A percentile compares a stretch with the other conserved stretches of the same genome.
Evolutionary conservation across 2,329 filamentous ascomycete species (phyloP).

Genomic region (Scytalidium lignicola): DNA sequence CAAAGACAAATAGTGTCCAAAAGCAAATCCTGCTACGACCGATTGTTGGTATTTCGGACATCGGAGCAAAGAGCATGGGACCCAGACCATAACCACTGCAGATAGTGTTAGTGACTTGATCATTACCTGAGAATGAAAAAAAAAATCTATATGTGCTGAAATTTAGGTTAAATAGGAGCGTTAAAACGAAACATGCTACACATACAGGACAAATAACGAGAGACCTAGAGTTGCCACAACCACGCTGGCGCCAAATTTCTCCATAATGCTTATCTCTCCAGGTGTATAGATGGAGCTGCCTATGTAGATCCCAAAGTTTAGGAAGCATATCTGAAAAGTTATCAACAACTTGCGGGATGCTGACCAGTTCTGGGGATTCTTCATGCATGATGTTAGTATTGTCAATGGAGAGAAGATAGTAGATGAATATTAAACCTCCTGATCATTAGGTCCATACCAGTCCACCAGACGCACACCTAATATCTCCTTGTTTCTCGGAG

Average conservation of each 20-base stretch:
- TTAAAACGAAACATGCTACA: background rate
- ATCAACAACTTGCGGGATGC: constrained; percentile 34
- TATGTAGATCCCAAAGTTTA: constrained; percentile 52
- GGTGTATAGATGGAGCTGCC: constrained; percentile 40
- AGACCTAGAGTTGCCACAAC: constrained; percentile 49
- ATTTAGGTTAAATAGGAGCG: background rate
- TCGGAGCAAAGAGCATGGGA: constrained; percentile 57
- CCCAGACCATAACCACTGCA: constrained; percentile 51
- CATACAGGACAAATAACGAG: constrained; percentile 49
- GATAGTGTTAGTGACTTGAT: background rate
- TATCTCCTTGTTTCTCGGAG: background rate
- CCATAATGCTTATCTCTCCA: constrained; percentile 40
- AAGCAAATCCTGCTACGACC: constrained; percentile 64
- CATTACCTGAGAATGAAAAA: too few relatives aligned
- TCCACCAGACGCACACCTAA: constrained; percentile 1
- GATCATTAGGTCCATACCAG: constrained; percentile 34
- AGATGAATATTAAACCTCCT: background rate
- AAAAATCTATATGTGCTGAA: too few relatives aligned
- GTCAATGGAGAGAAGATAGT: background rate
- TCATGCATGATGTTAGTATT: constrained; percentile 14
- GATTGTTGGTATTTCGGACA: constrained; percentile 59
- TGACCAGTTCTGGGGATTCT: constrained; percentile 49
- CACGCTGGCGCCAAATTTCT: constrained; percentile 44
- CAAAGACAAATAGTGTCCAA: constrained; percentile 60
- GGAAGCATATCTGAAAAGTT: constrained; percentile 40